Base-by-base conservation (phyloP, 345 rosid species). In the Anacardium occidentale region DNA sequence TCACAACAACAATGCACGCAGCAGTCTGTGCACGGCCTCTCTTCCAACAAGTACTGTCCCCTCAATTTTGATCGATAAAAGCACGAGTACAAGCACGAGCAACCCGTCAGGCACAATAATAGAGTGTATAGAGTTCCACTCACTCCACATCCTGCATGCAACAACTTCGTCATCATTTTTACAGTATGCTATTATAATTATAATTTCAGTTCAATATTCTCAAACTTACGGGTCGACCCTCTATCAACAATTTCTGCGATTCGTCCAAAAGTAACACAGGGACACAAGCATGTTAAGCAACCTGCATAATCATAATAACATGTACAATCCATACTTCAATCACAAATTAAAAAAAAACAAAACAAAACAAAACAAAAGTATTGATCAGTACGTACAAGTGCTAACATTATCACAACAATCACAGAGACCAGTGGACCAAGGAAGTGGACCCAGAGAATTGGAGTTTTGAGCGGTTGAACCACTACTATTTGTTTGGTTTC, bases 281-380 rank as follows among this genome's bases (percentile, higher is more conserved):
- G 92, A 53, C 97, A 90, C 82, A 87, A 88, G 25, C 79, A 90
- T 5, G 93, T 87, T 22, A 88, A 47, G 77, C 89, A 91, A 68
- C 89, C 89, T 82, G 75, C 69, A 68, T 11, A 37, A 20, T n/a
- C 57, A 53, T 5, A 32, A 34, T 37, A 5, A 29, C 32, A 29
- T 3, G 3, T 29, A 45, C 14, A 14, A 47, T 47, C 11, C 69
- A 65, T 63, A 25, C 29, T 66, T 50, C 25, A 48, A 24, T 25
- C 0, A 50, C 53, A 18, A 12, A 44, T 8, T 11, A 0, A 5
- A 44, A 3, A 18, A 53, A 34, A 40, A 21, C 42, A 3, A 8
- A 26, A 13, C 25, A 21, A 26, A 2, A 17, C 34, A 61, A 52
- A 51, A 7, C 2, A 15, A 14, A 13, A 60, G 17, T 12, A 2